Conservation (phyloP, 148 eudicot species). For the Rhododendron ovatum region DNA sequence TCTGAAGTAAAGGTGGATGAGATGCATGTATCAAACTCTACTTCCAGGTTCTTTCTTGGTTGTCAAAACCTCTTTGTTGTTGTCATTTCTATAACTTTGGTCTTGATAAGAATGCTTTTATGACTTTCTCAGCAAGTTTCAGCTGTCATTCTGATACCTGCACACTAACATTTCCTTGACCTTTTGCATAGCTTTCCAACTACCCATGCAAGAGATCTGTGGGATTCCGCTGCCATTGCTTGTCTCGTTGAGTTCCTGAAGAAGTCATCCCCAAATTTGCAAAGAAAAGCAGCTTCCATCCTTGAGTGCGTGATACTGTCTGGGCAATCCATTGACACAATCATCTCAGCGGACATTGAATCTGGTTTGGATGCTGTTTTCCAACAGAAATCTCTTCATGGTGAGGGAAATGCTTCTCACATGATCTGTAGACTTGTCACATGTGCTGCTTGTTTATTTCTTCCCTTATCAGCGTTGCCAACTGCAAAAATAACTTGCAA, state of each 20-base stretch:
- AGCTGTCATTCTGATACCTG: conserved; percentile 3
- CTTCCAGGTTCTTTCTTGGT: conserved; percentile 25
- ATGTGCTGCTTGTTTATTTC: conserved; percentile 1
- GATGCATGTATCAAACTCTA: conserved; percentile 18
- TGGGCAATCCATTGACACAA: conserved; percentile 35
- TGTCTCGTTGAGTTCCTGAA: conserved; percentile 53
- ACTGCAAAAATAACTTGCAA: background rate
- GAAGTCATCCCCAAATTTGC: conserved; percentile 39
- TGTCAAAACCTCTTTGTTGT: background rate
- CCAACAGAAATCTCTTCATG: conserved; percentile 44
- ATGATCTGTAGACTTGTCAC: background rate
- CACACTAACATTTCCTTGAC: background rate
- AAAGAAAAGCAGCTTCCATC: conserved; percentile 69
- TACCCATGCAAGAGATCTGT: conserved; percentile 24
- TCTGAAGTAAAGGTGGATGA: conserved; percentile 21
- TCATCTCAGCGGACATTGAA: conserved; percentile 42
- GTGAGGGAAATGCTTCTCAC: conserved; percentile 22
- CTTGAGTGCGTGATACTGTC: conserved; percentile 51
- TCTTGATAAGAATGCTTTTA: background rate
- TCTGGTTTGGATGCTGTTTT: conserved; percentile 54
- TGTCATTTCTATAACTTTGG: background rate
- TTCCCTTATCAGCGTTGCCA: background rate
- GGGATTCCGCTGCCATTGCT: conserved; percentile 45
- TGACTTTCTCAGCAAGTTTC: background rate
- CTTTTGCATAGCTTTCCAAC: conserved; percentile 30